Base-by-base conservation (phyloP, 169 alveolate genomes). In the Cryptosporidium sp. region DNA sequence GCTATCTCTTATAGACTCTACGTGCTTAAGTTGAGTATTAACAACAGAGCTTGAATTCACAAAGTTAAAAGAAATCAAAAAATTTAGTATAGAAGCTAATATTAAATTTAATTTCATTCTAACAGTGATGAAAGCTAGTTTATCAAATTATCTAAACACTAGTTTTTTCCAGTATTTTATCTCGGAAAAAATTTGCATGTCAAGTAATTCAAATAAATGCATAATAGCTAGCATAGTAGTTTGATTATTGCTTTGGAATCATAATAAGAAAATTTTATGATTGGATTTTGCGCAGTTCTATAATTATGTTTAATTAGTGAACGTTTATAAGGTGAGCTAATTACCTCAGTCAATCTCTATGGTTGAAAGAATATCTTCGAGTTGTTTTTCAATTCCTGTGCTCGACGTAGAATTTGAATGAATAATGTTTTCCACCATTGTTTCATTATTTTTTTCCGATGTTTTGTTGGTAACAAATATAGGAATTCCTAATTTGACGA, bases 201-300 rank as follows among this genome's bases (percentile, higher is more conserved):
- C 71, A 65, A 65, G 71, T 65, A 65, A 65, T 65, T 65, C 71
- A 65, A 65, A 65, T 65, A 21, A 33, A 33, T 65, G 71, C 71
- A 65, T 21, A 65, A 65, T 35, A 65, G n/a, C 3, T 65, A 65
- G 5, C 10, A 10, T 51, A 65, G 5, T 26, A 26, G 23, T 55
- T 18, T 26, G 67, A 55, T 55, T 8, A 21, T 55, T 26, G 35
- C 67, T 9, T 55, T 55, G 35, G 35, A 0, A 55, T 21, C 18
- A 55, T 16, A 9, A 16, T 4, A 4, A 55, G 21, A 21, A 16
- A 55, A 55, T 55, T n/a, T 55, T 8, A 55, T 23, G 8, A 55
- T n/a, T 3, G 21, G 35, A n/a, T 55, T 55, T n/a, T 48, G 21
- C 35, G 3, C 62, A 21, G 6, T 21, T 26, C 67, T 55, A 10